These are phyloP conservation scores for Cyphellophora europaea DNA, from an alignment of 2,329 filamentous ascomycete genomes.

Conservation along the genomic window DNA sequence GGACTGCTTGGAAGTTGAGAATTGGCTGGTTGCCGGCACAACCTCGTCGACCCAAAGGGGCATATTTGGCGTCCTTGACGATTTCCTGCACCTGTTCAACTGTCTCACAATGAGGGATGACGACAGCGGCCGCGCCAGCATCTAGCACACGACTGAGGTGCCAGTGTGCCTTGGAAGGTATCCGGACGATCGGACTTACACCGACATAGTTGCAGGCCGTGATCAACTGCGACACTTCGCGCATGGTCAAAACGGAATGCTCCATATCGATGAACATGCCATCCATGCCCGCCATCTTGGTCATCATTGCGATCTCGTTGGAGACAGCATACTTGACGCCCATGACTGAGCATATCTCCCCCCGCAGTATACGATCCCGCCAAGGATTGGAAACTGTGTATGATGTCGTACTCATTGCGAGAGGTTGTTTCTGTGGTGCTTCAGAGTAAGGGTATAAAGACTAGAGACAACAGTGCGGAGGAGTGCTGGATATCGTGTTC, in stretches of 20 bases:
- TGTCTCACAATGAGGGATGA: conserved; percentile 32
- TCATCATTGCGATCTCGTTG: conserved; percentile 29
- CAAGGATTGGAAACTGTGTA: conserved; percentile 22
- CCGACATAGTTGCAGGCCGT: conserved; percentile 30
- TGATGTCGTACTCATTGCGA: too few relatives aligned
- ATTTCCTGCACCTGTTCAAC: conserved; percentile 28
- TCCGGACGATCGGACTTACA: conserved; percentile 33
- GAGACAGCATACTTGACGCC: conserved; percentile 25
- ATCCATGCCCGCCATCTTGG: conserved; percentile 32
- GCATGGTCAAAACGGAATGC: conserved; percentile 31
- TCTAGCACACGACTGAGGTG: conserved; percentile 31
- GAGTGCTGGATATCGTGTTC: too few relatives aligned
- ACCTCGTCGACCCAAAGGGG: conserved; percentile 27
- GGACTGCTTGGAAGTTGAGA: conserved; percentile 26
- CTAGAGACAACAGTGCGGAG: too few relatives aligned
- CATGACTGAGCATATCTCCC: conserved; percentile 22
- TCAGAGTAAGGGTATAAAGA: too few relatives aligned
- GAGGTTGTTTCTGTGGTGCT: too few relatives aligned
- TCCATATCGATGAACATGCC: conserved; percentile 38
- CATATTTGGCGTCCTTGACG: conserved; percentile 29
- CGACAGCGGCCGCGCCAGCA: conserved; percentile 31
- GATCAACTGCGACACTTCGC: conserved; percentile 27
- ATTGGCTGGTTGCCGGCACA: conserved; percentile 28
- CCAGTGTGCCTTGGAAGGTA: conserved; percentile 30
- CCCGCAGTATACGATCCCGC: conserved; percentile 21